Conservation (phyloP, 2,329 filamentous ascomycete species). For the Aurifilum marmelostoma region DNA sequence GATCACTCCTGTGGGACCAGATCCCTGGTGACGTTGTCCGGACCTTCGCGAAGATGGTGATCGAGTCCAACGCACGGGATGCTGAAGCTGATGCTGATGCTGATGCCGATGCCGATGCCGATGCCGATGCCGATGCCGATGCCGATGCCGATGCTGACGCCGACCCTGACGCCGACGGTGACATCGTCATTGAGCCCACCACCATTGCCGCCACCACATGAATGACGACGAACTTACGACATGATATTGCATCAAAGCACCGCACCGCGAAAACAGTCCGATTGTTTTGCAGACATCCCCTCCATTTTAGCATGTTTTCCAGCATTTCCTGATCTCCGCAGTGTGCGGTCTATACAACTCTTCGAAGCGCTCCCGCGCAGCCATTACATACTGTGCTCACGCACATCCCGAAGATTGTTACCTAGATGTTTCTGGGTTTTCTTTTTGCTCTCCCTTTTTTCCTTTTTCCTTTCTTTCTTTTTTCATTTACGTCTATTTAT, state of each 20-base stretch:
- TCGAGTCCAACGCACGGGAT: constrained; percentile 64
- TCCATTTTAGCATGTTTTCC: constrained; percentile 33
- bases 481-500: constrained; percentile 35
- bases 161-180: neutral
- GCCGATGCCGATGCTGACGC: neutral
- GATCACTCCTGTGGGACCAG: constrained; percentile 91
- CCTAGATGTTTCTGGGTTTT: constrained; percentile 35
- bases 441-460: neutral
- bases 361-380: constrained; percentile 32
- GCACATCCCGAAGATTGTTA: constrained; percentile 29
- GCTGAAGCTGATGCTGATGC: constrained; percentile 31
- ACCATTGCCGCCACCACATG: constrained; percentile 37
- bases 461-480: constrained; percentile 36
- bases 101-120: neutral
- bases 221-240: constrained; percentile 39
- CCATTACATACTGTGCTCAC: constrained; percentile 29
- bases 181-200: neutral
- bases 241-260: constrained; percentile 27
- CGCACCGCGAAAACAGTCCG: constrained; percentile 29
- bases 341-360: constrained; percentile 24
- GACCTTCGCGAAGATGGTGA: constrained; percentile 90
- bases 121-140: neutral
- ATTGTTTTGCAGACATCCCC: constrained; percentile 28
- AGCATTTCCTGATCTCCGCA: constrained; percentile 18
- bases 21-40: constrained; percentile 89